These are phyloP conservation scores for Malassezia restricta DNA, from an alignment of 1,284 basidiomycete genomes.

Conservation along the genomic window DNA sequence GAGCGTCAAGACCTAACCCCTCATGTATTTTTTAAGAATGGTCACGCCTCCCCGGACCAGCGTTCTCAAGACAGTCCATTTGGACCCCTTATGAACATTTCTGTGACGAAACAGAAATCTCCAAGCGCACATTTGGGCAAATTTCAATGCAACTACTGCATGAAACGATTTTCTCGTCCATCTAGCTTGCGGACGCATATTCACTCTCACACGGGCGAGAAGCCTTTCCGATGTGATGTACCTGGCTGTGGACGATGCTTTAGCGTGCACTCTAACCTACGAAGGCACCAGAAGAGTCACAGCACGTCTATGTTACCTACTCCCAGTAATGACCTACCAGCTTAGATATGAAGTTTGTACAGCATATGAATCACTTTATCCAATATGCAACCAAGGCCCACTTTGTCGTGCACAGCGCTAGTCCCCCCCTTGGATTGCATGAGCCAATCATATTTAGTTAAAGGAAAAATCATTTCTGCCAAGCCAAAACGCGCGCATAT, in stretches of 20 bases:
- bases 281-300: conserved; percentile 41
- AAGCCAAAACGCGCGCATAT: too few species aligned
- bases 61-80: too few species aligned
- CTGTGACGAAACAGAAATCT: neutral
- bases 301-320: neutral
- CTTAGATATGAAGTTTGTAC: neutral
- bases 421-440: too few species aligned
- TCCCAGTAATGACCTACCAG: neutral
- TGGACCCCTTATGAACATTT: neutral
- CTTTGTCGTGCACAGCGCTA: too few species aligned
- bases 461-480: too few species aligned
- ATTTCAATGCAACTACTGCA: conserved; percentile 39
- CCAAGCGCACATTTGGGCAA: conserved; percentile 14
- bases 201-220: conserved; percentile 43
- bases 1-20: too few species aligned
- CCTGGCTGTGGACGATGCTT: conserved; percentile 39
- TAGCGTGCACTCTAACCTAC: conserved; percentile 41
- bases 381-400: too few species aligned
- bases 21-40: too few species aligned
- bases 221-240: conserved; percentile 38
- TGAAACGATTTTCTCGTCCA: conserved; percentile 38
- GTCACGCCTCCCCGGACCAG: too few species aligned
- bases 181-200: conserved; percentile 42
- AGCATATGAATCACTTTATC: too few species aligned
- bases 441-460: too few species aligned